These are phyloP conservation scores for Stemphylium vesicarium DNA, from an alignment of 2,329 filamentous ascomycete species.

Conservation along the genomic window DNA sequence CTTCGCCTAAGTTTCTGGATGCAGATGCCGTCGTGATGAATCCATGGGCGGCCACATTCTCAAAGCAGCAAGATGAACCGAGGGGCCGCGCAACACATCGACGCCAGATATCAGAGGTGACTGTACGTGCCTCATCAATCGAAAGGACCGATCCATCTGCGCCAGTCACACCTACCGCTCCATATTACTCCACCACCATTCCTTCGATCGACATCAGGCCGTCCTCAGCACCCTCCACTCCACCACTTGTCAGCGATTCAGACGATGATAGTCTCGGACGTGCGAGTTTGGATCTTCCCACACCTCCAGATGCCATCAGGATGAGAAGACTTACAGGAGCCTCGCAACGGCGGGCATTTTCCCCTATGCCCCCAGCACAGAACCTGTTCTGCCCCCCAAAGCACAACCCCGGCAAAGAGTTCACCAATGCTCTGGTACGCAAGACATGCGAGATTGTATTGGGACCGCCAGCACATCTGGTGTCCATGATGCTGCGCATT, in stretches of 20 bases:
- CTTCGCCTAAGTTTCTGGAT: constrained; percentile 41
- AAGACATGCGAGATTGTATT: constrained; percentile 80
- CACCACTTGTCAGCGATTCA: constrained; percentile 53
- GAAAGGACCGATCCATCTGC: constrained; percentile 20
- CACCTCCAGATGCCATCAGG: constrained; percentile 47
- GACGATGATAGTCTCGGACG: constrained; percentile 53
- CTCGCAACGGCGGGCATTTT: constrained; percentile 65
- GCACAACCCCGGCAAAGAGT: constrained; percentile 45
- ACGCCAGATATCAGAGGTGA: constrained; percentile 46
- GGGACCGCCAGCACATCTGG: constrained; percentile 78
- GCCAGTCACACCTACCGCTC: constrained; percentile 32
- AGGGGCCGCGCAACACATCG: constrained; percentile 43
- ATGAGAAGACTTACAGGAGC: constrained; percentile 57
- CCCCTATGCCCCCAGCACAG: constrained; percentile 71
- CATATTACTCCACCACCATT: constrained; percentile 23
- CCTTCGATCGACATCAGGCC: constrained; percentile 29
- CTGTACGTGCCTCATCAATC: constrained; percentile 35
- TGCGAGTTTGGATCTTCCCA: constrained; percentile 49
- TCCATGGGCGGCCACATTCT: constrained; percentile 32
- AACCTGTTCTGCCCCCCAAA: constrained; percentile 66
- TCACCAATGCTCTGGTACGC: constrained; percentile 68
- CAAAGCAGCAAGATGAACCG: constrained; percentile 18
- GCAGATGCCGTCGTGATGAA: constrained; percentile 37
- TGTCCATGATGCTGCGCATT: constrained; percentile 80
- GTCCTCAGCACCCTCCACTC: constrained; percentile 51